These are phyloP conservation scores for Phaeotremella fagi DNA, from an alignment of 768 basidiomycete species.

Conservation along the genomic window DNA sequence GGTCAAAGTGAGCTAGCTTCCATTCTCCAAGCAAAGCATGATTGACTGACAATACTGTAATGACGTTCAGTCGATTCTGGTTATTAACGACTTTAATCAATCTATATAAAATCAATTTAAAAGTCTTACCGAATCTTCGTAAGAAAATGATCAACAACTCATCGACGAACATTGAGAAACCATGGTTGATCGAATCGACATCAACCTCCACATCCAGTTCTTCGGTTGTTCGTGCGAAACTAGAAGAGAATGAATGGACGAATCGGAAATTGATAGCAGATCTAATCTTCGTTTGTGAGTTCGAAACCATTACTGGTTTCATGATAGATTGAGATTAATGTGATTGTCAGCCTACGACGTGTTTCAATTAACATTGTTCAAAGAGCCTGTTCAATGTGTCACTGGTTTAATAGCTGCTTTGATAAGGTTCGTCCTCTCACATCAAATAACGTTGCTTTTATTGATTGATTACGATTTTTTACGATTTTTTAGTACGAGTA, in stretches of 20 bases:
- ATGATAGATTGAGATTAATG: not conserved
- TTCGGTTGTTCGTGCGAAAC: too few species aligned
- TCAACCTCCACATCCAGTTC: too few species aligned
- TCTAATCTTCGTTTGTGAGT: slow-evolving; percentile 40
- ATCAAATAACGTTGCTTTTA: not conserved
- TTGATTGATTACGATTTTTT: not conserved
- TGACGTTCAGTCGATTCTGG: slow-evolving; percentile 38
- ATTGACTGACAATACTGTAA: too few species aligned
- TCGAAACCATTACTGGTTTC: not conserved
- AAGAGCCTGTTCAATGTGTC: slow-evolving; percentile 40
- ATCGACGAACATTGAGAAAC: not conserved
- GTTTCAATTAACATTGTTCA: slow-evolving; percentile 27
- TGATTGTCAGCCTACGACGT: slow-evolving; percentile 34
- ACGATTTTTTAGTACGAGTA: slow-evolving; percentile 17
- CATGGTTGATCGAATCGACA: not conserved
- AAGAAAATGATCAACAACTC: not conserved
- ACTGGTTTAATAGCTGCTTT: slow-evolving; percentile 33
- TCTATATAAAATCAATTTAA: slow-evolving; percentile 31
- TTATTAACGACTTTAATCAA: slow-evolving; percentile 35
- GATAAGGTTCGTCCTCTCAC: slow-evolving; percentile 21
- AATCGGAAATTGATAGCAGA: slow-evolving; percentile 36
- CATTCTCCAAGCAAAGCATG: too few species aligned
- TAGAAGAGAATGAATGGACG: slow-evolving; percentile 38
- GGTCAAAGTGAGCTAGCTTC: slow-evolving; percentile 44
- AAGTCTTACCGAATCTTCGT: slow-evolving; percentile 29